These are phyloP conservation scores for Stemphylium beticola DNA, from an alignment of 2,329 filamentous ascomycete species.

Conservation along the genomic window DNA sequence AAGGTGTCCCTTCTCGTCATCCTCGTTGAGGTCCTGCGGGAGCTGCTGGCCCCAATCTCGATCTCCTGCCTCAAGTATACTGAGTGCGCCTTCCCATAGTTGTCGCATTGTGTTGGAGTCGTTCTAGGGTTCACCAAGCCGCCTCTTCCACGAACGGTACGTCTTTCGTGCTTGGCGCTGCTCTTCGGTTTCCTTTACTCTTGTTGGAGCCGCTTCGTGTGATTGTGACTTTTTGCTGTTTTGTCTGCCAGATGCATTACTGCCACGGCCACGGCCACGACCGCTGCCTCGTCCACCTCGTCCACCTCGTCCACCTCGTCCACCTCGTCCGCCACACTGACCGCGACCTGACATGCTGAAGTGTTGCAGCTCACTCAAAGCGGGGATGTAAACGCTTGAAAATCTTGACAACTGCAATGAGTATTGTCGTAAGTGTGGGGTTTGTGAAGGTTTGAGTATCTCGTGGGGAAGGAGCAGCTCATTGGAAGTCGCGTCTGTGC, in stretches of 20 bases:
- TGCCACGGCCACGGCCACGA: background rate
- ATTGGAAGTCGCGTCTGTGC: background rate
- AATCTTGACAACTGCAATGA: background rate
- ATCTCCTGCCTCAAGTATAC: slow-evolving; percentile 36
- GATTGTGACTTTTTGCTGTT: background rate
- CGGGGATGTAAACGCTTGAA: background rate
- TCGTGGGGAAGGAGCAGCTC: background rate
- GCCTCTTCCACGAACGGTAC: slow-evolving; percentile 39
- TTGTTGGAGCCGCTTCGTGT: background rate
- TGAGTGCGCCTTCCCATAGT: slow-evolving; percentile 38
- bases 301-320: no score
- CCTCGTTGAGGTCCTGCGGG: slow-evolving; percentile 39
- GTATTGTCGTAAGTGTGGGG: background rate
- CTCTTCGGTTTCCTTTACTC: slow-evolving; percentile 25
- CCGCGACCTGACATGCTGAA: background rate
- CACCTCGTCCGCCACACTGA: no score
- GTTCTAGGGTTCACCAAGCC: slow-evolving; percentile 27
- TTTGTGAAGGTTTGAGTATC: no score
- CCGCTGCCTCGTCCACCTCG: slow-evolving; percentile 1
- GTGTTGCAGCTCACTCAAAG: background rate
- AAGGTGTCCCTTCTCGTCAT: slow-evolving; percentile 32
- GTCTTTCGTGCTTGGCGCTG: slow-evolving; percentile 28
- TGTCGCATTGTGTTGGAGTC: slow-evolving; percentile 23
- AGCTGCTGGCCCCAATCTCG: slow-evolving; percentile 42
- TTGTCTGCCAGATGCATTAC: background rate